phyloP scores from a whole-genome alignment of 1,284 basidiomycete genomes.

The Pseudozyma tsukubaensis region DNA sequence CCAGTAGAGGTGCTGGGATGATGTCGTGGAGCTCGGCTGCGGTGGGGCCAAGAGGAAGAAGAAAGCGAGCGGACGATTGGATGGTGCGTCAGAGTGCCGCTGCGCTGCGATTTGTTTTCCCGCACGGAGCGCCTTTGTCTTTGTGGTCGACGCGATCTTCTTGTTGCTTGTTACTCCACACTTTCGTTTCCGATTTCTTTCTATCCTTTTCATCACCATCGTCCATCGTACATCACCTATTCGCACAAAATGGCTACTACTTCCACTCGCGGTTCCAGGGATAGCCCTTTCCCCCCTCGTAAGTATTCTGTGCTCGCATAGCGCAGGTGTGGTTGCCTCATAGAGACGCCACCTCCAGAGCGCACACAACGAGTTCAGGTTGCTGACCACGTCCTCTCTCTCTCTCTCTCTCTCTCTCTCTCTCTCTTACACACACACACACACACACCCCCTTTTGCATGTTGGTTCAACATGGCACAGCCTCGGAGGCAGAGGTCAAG shows the following conservation, averaged over 20 bases:
- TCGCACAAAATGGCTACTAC: constrained; percentile 39
- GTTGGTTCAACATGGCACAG: constrained; percentile 1
- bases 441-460: neutral
- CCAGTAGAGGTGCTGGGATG: neutral
- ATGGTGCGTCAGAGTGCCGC: constrained; percentile 26
- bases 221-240: constrained; percentile 2
- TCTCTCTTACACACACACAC: too few species aligned
- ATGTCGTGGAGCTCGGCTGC: neutral
- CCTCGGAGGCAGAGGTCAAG: constrained; percentile 41
- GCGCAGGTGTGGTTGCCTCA: too few species aligned
- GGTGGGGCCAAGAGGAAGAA: neutral
- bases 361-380: neutral
- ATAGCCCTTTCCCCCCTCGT: constrained; percentile 51
- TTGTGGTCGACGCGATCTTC: too few species aligned
- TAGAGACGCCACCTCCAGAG: too few species aligned
- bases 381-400: constrained; percentile 7
- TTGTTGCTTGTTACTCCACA: neutral
- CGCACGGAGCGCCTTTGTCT: neutral
- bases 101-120: constrained; percentile 3
- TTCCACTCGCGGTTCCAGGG: constrained; percentile 50
- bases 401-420: too few species aligned
- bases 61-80: neutral
- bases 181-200: constrained; percentile 6
- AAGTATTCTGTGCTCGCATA: constrained; percentile 4
- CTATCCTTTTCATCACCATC: constrained; percentile 7